phyloP scores from a whole-genome alignment of 2,329 filamentous ascomycete genomes.

The Aspergillus ruber region DNA sequence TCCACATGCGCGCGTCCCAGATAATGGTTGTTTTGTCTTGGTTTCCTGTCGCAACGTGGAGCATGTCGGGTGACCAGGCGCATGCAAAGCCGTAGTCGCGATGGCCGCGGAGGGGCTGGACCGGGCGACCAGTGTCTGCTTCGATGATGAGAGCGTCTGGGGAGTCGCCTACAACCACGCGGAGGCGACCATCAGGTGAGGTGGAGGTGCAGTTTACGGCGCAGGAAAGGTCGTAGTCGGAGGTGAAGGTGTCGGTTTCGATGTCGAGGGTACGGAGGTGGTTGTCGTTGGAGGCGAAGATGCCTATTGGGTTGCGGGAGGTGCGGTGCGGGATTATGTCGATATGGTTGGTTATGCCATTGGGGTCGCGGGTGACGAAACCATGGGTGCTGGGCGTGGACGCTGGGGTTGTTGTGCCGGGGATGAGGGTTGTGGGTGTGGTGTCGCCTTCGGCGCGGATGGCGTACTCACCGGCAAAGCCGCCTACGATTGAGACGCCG shows the following conservation, averaged over 20 bases:
- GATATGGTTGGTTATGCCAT: slow-evolving; percentile 54
- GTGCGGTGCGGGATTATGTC: slow-evolving; percentile 46
- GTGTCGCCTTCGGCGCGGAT: slow-evolving; percentile 31
- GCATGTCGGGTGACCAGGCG: slow-evolving; percentile 42
- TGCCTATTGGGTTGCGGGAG: slow-evolving; percentile 43
- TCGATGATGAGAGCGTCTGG: slow-evolving; percentile 38
- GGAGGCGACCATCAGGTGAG: slow-evolving; percentile 37
- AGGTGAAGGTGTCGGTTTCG: slow-evolving; percentile 37
- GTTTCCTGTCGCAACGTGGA: slow-evolving; percentile 42
- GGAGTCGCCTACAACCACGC: slow-evolving; percentile 41
- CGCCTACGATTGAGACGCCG: slow-evolving; percentile 49
- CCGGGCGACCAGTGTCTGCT: slow-evolving; percentile 35
- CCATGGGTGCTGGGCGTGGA: slow-evolving; percentile 32
- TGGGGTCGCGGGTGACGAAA: slow-evolving; percentile 41
- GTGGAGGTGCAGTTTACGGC: slow-evolving; percentile 42
- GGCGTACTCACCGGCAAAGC: slow-evolving; percentile 53
- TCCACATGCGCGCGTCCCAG: slow-evolving; percentile 41
- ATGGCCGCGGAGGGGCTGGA: slow-evolving; percentile 35
- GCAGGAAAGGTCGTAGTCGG: slow-evolving; percentile 31
- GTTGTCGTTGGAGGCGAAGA: slow-evolving; percentile 54
- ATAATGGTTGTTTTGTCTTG: slow-evolving; percentile 43
- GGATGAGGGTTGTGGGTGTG: neutral
- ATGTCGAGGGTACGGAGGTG: slow-evolving; percentile 51
- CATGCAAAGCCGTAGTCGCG: slow-evolving; percentile 42
- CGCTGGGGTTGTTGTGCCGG: neutral